A percentile compares a stretch with the other conserved stretches of the same genome.
These are phyloP conservation scores for Annulohypoxylon truncatum DNA, from an alignment of 2,329 filamentous ascomycete species.

Conservation along the genomic window DNA sequence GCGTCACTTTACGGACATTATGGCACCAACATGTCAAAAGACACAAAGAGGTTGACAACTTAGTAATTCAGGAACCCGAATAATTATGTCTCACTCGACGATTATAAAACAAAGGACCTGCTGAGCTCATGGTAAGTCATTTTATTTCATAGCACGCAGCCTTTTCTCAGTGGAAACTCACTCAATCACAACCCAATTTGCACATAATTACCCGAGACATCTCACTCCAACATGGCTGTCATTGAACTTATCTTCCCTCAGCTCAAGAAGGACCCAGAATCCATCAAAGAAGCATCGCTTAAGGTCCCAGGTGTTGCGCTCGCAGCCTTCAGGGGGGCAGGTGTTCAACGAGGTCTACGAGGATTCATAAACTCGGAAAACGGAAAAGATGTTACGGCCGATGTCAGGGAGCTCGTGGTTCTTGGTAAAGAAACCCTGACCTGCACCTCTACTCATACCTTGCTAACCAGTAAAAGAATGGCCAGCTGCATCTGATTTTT, in stretches of 20 bases:
- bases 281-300: conserved; percentile 2
- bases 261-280: conserved; percentile 31
- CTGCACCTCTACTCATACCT: not conserved
- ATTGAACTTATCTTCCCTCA: conserved; percentile 35
- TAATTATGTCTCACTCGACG: not conserved
- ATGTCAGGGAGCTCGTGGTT: conserved; percentile 21
- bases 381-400: conserved; percentile 24
- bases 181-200: not conserved
- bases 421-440: conserved; percentile 19
- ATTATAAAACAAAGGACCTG: not conserved
- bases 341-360: conserved; percentile 12
- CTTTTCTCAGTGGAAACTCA: not conserved
- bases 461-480: conserved; percentile 34
- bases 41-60: too few relatives aligned
- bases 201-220: not conserved
- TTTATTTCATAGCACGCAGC: not conserved
- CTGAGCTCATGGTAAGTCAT: not conserved
- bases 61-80: not conserved
- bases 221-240: conserved; percentile 30
- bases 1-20: not conserved
- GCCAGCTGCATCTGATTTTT: conserved; percentile 16
- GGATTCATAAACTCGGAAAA: conserved; percentile 28
- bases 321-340: conserved; percentile 20
- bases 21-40: not conserved
- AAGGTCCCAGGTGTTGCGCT: not conserved